Percentiles rank a stretch among this genome's conserved stretches.
phyloP scores from a whole-genome alignment of 768 basidiomycete species.

The Serendipita vermifera region DNA sequence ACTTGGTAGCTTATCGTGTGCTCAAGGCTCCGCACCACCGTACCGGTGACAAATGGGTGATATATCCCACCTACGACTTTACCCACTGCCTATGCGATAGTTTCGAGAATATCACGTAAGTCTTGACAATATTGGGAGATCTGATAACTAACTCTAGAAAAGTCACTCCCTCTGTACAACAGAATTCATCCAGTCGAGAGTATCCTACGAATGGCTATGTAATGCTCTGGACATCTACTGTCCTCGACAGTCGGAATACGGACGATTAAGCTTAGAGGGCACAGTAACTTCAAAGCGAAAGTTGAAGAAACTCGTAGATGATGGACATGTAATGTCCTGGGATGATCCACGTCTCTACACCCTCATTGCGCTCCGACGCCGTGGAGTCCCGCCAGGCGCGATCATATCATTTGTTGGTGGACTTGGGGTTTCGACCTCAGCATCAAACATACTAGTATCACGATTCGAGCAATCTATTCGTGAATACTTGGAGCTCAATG shows the following conservation, averaged over 20 bases:
- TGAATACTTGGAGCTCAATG: conserved; percentile 77
- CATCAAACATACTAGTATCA: conserved; percentile 69
- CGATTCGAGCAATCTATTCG: conserved; percentile 87
- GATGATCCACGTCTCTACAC: conserved; percentile 97
- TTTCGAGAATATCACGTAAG: conserved; percentile 97
- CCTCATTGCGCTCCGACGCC: conserved; percentile 84
- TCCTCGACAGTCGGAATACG: conserved; percentile 93
- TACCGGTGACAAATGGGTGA: conserved; percentile 85
- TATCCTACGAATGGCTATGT: conserved; percentile 98
- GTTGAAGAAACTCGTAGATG: conserved; percentile 75
- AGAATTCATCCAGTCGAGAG: conserved; percentile 90
- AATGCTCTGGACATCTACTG: conserved; percentile 97
- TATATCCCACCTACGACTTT: conserved; percentile 98
- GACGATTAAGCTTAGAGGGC: conserved; percentile 82
- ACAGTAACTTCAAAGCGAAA: conserved; percentile 97
- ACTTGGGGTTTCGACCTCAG: conserved; percentile 82
- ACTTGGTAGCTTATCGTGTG: conserved; percentile 91
- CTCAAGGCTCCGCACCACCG: conserved; percentile 84
- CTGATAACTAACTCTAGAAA: no score
- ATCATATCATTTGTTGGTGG: conserved; percentile 85
- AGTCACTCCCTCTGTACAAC: conserved; percentile 96
- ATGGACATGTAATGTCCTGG: conserved; percentile 80
- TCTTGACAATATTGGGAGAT: no score
- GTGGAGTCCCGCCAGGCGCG: conserved; percentile 94
- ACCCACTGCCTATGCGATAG: conserved; percentile 98